Base-by-base conservation (phyloP, 2,329 filamentous ascomycete genomes). In the Colletotrichum costaricense region DNA sequence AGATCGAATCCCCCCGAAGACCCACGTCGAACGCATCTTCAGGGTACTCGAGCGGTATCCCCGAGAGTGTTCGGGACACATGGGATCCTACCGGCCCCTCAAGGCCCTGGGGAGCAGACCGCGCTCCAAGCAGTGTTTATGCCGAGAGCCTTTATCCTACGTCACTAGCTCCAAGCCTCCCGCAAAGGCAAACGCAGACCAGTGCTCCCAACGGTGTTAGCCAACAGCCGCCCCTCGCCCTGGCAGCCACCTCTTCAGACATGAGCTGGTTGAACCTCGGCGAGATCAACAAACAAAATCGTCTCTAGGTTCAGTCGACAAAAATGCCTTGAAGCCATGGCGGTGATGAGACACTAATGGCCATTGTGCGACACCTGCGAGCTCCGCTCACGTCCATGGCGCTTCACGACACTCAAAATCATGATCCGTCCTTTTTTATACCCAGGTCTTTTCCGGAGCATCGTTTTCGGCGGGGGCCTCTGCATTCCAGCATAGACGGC, bases 221-320 rank as follows among this genome's bases (percentile, higher is more conserved):
- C 78, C 82, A 81, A 64, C 87, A 88, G 76, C 87, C 87, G 22
- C 88, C 88, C 76, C 83, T 89, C 35, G 81, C 84, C 26, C 86
- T 84, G 81, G 85, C 88, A 60, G 80, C 86, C 30, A 85, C 84
- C 7, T 87, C 88, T 14, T 88, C 87, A 63, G 93, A 95, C 80
- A 94, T 95, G 92, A 94, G 92, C 82, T 95, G 93, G 93, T 83
- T 95, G 75, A 95, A 95, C 78, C 86, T 95, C 22, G 91, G 91
- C 59, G 88, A 88, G 49, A 79, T 73, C 68, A 63, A 68, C 52
- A 73, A 78, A 79, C 63, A 67, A 38, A 64, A 67, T 33, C 71
- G 55, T 22, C 54, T 52, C 57, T 74, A 64, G 30, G 49, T 54
- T 11, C 8, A 49, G 33, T 52, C 54, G 30, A 58, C 24, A 42